Evolutionary conservation across 768 basidiomycete species (phyloP).

Genomic region (Psilocybe azurescens): DNA sequence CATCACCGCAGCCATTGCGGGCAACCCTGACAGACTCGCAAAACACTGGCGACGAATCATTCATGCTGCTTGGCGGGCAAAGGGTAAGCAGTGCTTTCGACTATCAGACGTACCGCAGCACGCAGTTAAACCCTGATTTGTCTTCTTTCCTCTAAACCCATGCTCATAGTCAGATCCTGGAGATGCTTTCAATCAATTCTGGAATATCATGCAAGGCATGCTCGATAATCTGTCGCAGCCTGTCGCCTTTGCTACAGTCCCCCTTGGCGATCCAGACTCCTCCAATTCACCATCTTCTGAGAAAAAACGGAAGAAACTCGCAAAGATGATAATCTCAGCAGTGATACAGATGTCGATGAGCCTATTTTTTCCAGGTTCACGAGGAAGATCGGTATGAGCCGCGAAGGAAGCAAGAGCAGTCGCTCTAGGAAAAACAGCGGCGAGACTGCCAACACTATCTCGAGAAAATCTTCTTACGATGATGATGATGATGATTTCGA

Average conservation of each 20-base stretch:
- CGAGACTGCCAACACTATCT: constrained; percentile 13
- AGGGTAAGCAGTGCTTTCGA: constrained; percentile 49
- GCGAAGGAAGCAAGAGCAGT: constrained; percentile 30
- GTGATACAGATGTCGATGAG: constrained; percentile 74
- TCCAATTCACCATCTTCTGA: constrained; percentile 27
- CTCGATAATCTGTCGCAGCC: constrained; percentile 86
- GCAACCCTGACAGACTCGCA: constrained; percentile 55
- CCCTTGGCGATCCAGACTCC: constrained; percentile 56
- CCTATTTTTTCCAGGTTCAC: constrained; percentile 63
- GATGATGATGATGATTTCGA: constrained; percentile 62
- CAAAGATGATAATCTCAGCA: constrained; percentile 60
- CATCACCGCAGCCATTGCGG: constrained; percentile 48
- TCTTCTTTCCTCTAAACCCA: not conserved
- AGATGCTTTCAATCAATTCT: constrained; percentile 89
- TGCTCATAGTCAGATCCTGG: constrained; percentile 71
- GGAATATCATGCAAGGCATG: constrained; percentile 88
- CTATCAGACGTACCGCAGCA: constrained; percentile 8
- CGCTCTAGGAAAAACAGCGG: constrained; percentile 16
- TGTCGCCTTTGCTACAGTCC: constrained; percentile 83
- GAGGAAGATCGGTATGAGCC: constrained; percentile 50
- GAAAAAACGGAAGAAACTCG: constrained; percentile 32
- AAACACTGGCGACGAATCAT: constrained; percentile 83
- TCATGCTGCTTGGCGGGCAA: constrained; percentile 84
- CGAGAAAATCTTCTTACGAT: constrained; percentile 21
- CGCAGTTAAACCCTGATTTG: constrained; percentile 4